Base-by-base conservation (phyloP, 768 basidiomycete species). In the Hericium erinaceus region DNA sequence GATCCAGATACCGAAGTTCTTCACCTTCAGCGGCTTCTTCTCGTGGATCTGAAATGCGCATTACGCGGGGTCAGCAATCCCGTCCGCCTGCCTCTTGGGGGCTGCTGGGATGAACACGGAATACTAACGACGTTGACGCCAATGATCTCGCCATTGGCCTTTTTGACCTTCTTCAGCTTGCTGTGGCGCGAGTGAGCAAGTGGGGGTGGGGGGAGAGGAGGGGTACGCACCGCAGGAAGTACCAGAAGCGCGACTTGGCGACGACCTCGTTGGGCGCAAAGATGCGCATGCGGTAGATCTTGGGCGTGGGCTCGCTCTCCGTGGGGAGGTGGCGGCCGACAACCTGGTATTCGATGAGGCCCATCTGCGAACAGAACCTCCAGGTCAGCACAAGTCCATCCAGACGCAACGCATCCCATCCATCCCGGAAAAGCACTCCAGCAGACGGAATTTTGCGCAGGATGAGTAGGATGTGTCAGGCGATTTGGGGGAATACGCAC, bases 1-100 rank as follows among this genome's bases (percentile, higher is more conserved):
- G 72, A 99, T 76, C 97, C 97, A 98, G 77, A 99, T 91, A 65
- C 97, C 97, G 71, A 99, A 98, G 87, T 97, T 98, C 84, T 99
- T 98, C 74, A 98, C 89, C 78, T 95, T 95, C 74, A 97, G 71
- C 22, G 97, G 97, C 75, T 89, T 92, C 83, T 92, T 95, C 80
- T 98, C 95, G 70, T 88, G 84, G 72, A 98, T 98, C 95, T 98
- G 83, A 12, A 68, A 39, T 60, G 57, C 59, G 57, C 55, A 57
- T 58, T 64, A 64, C 62, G 61, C 58, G 52, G 55, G 55, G 57
- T 37, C 49, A 51, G 49, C 49, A 62, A 57, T 80, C 81, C 83
- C 73, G 77, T 84, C 81, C 82, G 85, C 85, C 81, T 89, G 87
- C 86, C 87, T 85, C 79, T 89, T 89, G 87, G 81, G 80, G 84